Percentiles rank a stretch among this genome's conserved stretches.
Evolutionary conservation across 179 eudicot genomes (phyloP).

Genomic region (Corrigiola litoralis): DNA sequence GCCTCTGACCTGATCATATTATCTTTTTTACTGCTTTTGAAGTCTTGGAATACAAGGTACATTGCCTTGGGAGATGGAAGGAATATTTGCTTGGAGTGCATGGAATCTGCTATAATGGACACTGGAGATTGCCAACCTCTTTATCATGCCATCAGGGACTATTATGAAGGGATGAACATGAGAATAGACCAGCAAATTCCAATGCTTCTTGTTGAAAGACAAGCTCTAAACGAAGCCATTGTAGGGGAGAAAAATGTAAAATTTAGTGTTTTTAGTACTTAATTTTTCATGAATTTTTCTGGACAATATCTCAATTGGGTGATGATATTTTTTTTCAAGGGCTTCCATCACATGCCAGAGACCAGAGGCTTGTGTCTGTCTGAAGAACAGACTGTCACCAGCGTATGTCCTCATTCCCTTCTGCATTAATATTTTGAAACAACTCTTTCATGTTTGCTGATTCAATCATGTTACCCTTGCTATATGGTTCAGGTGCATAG

Average conservation of each 20-base stretch:
- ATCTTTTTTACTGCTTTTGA: background rate
- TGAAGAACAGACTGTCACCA: conserved; percentile 92
- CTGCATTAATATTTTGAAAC: background rate
- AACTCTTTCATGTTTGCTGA: background rate
- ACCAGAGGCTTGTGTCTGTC: conserved; percentile 98
- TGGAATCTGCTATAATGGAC: conserved; percentile 97
- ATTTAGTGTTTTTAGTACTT: background rate
- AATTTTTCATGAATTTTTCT: background rate
- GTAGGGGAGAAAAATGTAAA: conserved; percentile 93
- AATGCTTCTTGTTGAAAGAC: conserved; percentile 95
- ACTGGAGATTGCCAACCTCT: conserved; percentile 98
- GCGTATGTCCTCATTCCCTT: conserved; percentile 45
- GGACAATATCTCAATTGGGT: background rate
- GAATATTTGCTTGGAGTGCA: conserved; percentile 88
- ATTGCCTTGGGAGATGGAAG: conserved; percentile 86
- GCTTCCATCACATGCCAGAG: conserved; percentile 95
- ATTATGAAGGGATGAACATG: conserved; percentile 96
- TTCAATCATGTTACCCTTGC: background rate
- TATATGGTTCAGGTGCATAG: conserved; percentile 50
- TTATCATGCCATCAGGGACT: conserved; percentile 89
- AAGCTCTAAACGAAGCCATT: conserved; percentile 95
- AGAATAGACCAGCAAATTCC: conserved; percentile 92
- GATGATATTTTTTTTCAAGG: conserved; percentile 35
- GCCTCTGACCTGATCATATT: background rate
- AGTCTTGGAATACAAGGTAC: conserved; percentile 78